These are phyloP conservation scores for Hericium coralloides DNA, from an alignment of 768 basidiomycete genomes.

Conservation along the genomic window DNA sequence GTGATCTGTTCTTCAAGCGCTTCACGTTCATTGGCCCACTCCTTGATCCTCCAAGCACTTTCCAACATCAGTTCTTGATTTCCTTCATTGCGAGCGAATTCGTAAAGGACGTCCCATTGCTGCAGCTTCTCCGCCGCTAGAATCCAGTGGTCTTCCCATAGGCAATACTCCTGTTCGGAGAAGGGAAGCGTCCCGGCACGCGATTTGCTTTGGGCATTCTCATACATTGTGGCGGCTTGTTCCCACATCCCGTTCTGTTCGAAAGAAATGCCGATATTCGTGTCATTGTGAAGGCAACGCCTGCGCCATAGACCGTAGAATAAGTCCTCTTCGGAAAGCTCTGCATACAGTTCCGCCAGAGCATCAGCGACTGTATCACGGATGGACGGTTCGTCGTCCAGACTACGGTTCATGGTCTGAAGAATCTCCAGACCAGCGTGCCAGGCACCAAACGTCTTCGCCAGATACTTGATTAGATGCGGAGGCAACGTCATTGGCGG, in stretches of 20 bases:
- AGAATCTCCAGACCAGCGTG: conserved; percentile 84
- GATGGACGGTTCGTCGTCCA: conserved; percentile 71
- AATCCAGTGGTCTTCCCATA: conserved; percentile 99
- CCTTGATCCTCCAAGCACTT: conserved; percentile 88
- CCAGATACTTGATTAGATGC: conserved; percentile 91
- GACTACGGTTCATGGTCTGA: conserved; percentile 63
- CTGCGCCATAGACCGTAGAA: conserved; percentile 95
- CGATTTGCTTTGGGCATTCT: conserved; percentile 81
- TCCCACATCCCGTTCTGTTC: conserved; percentile 99
- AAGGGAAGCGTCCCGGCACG: conserved; percentile 78
- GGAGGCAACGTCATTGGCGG: conserved; percentile 89
- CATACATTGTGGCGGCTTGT: conserved; percentile 81
- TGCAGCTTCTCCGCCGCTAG: conserved; percentile 91
- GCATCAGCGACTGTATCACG: conserved; percentile 85
- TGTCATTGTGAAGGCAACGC: conserved; percentile 82
- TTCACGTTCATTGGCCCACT: conserved; percentile 82
- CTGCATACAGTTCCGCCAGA: conserved; percentile 90
- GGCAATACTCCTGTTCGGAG: conserved; percentile 89
- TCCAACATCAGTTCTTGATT: conserved; percentile 92
- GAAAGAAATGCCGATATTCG: conserved; percentile 78
- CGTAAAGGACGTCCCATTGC: conserved; percentile 93
- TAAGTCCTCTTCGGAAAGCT: conserved; percentile 92
- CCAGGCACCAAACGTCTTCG: conserved; percentile 96
- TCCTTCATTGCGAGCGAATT: conserved; percentile 80
- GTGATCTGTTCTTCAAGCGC: conserved; percentile 73